Evolutionary conservation across 2,329 filamentous ascomycete species (phyloP).

Genomic region (Pyricularia sp.): DNA sequence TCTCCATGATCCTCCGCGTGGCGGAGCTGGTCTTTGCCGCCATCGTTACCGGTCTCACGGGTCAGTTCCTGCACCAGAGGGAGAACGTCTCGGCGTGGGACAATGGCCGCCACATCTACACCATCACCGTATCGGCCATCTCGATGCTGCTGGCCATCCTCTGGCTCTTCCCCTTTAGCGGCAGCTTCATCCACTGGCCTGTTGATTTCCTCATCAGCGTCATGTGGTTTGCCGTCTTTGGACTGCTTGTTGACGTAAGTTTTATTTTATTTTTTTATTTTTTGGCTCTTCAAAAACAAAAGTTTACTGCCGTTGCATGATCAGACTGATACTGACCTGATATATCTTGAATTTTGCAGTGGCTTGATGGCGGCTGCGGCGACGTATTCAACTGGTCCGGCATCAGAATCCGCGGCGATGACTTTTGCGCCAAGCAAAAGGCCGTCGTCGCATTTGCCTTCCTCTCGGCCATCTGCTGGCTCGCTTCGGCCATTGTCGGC

Average conservation of each 20-base stretch:
- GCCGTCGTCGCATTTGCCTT: conserved; percentile 60
- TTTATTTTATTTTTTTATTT: too few species aligned
- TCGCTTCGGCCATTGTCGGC: conserved; percentile 47
- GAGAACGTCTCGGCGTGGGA: conserved; percentile 35
- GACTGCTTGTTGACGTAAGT: conserved; percentile 49
- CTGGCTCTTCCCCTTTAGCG: conserved; percentile 59
- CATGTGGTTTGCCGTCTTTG: conserved; percentile 58
- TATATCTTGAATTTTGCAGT: conserved; percentile 12
- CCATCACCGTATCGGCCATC: conserved; percentile 55
- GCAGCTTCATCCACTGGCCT: conserved; percentile 56
- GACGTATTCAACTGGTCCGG: conserved; percentile 46
- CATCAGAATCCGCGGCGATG: conserved; percentile 31
- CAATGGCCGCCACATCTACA: conserved; percentile 59
- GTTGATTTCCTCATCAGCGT: conserved; percentile 56
- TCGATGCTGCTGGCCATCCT: conserved; percentile 56
- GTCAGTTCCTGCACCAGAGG: conserved; percentile 46
- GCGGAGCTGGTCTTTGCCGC: conserved; percentile 53
- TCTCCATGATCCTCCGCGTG: conserved; percentile 44
- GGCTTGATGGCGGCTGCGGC: conserved; percentile 37
- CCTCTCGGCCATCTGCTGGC: conserved; percentile 57
- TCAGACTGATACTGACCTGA: neutral
- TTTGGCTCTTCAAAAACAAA: too few species aligned
- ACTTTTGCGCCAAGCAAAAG: conserved; percentile 56
- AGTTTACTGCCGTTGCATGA: too few species aligned
- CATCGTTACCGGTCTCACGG: conserved; percentile 59